Evolutionary conservation across 2,329 filamentous ascomycete species (phyloP).

Genomic region (Fusarium sp.): DNA sequence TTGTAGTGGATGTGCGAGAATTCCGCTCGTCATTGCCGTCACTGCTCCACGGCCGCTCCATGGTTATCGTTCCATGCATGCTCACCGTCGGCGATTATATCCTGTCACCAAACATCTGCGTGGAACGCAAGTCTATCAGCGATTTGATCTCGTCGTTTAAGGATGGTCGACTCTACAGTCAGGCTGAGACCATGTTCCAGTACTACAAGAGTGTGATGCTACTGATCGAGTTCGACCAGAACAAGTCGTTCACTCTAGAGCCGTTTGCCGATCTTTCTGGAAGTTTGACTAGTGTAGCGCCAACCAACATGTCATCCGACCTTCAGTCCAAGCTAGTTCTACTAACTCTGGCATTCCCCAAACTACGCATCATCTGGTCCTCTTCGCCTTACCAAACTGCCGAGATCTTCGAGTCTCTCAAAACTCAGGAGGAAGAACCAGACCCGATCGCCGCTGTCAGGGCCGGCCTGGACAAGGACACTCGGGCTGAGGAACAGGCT

Average conservation of each 20-base stretch:
- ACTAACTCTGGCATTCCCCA: conserved; percentile 91
- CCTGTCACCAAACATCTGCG: conserved; percentile 88
- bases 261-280: conserved; percentile 77
- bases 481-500: conserved; percentile 73
- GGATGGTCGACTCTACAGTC: conserved; percentile 90
- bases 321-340: conserved; percentile 93
- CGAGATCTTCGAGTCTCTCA: conserved; percentile 94
- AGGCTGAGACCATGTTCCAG: conserved; percentile 93
- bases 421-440: conserved; percentile 89
- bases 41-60: conserved; percentile 87
- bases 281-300: conserved; percentile 73
- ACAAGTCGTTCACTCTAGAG: conserved; percentile 96
- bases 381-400: conserved; percentile 94
- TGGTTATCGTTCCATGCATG: conserved; percentile 93
- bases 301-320: conserved; percentile 73
- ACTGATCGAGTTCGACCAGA: conserved; percentile 97
- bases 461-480: conserved; percentile 74
- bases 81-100: conserved; percentile 97
- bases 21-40: conserved; percentile 94
- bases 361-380: conserved; percentile 92
- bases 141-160: conserved; percentile 93
- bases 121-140: conserved; percentile 93
- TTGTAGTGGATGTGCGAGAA: conserved; percentile 96
- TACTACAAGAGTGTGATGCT: conserved; percentile 93
- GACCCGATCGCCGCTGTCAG: conserved; percentile 90